Evolutionary conservation across 495 filamentous ascomycete genomes (phyloP).

Genomic region (Letharia lupina): DNA sequence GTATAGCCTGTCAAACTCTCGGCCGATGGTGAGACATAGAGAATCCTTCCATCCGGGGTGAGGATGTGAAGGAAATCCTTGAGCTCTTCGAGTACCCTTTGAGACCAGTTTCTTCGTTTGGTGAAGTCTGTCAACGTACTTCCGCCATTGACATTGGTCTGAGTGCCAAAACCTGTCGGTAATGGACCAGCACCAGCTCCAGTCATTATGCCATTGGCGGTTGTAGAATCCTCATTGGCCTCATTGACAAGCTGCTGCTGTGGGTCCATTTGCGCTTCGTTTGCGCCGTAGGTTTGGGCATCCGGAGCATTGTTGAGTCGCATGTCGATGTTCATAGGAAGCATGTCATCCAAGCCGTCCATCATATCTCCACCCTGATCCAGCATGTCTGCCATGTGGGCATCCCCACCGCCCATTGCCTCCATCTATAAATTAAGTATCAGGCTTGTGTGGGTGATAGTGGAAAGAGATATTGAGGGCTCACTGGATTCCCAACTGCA

Average conservation of each 20-base stretch:
- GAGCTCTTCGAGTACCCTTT: conserved; percentile 80
- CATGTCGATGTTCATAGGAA: conserved; percentile 30
- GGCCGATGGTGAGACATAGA: conserved; percentile 75
- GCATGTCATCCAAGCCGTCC: conserved; percentile 29
- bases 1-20: conserved; percentile 71
- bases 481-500: conserved; percentile 14
- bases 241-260: conserved; percentile 23
- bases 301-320: conserved; percentile 23
- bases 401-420: conserved; percentile 24
- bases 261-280: conserved; percentile 18
- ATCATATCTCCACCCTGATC: conserved; percentile 29
- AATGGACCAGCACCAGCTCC: conserved; percentile 49
- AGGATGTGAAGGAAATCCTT: conserved; percentile 84
- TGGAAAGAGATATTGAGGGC: conserved; percentile 4
- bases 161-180: conserved; percentile 46
- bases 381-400: conserved; percentile 35
- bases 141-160: conserved; percentile 39
- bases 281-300: conserved; percentile 19
- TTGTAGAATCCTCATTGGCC: conserved; percentile 16
- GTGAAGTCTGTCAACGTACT: conserved; percentile 75
- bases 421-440: conserved; percentile 19
- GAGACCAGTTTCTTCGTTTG: conserved; percentile 81
- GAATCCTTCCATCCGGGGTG: conserved; percentile 71
- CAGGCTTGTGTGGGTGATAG: conserved; percentile 1
- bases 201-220: conserved; percentile 30